These are phyloP conservation scores for Ananas comosus DNA, from an alignment of 176 grass and related monocot genomes.

Conservation along the genomic window DNA sequence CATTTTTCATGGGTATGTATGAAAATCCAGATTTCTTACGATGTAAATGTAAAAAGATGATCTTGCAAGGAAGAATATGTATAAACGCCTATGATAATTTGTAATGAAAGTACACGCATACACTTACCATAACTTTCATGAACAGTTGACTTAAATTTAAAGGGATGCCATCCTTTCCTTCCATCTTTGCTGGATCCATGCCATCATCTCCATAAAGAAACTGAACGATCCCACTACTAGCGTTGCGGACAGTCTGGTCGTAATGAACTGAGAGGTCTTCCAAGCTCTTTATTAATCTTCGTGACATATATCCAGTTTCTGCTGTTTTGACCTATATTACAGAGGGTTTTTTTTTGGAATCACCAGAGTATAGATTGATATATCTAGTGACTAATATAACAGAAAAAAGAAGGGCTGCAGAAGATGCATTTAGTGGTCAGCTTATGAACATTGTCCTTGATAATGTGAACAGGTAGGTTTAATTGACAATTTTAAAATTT, in stretches of 20 bases:
- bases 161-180: conserved; percentile 68
- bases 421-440: too few species aligned
- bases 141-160: conserved; percentile 97
- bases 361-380: conserved; percentile 7
- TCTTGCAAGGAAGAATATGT: too few species aligned
- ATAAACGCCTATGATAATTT: not conserved
- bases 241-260: conserved; percentile 88
- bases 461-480: too few species aligned
- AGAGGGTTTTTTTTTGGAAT: not conserved
- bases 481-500: not conserved
- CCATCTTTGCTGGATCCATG: conserved; percentile 99
- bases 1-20: too few species aligned
- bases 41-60: too few species aligned
- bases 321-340: conserved; percentile 86
- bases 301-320: conserved; percentile 99
- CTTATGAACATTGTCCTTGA: too few species aligned
- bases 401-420: not conserved
- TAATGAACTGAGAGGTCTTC: conserved; percentile 94
- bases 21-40: too few species aligned
- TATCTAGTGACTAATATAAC: not conserved
- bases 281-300: conserved; percentile 92
- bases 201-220: conserved; percentile 98
- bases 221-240: conserved; percentile 82
- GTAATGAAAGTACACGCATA: not conserved
- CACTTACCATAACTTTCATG: conserved; percentile 95